These are phyloP conservation scores for Amaranthus hypochondriacus DNA, from an alignment of 148 eudicot genomes.

Conservation along the genomic window DNA sequence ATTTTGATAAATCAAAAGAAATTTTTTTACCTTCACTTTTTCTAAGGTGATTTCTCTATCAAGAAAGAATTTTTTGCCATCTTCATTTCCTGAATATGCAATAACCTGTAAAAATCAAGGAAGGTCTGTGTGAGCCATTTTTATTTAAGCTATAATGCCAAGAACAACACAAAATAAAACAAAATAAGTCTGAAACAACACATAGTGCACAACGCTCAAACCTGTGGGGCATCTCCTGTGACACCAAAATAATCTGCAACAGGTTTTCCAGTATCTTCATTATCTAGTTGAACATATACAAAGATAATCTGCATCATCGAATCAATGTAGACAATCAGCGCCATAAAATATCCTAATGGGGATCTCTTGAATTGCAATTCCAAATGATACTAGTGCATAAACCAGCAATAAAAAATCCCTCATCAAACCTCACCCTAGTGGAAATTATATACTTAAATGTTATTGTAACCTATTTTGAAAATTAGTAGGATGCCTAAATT, in stretches of 20 bases:
- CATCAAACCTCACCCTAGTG: neutral
- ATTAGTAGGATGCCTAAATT: too few relatives aligned
- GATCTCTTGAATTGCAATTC: neutral
- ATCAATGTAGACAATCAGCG: slow-evolving; percentile 3
- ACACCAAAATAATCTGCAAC: slow-evolving; percentile 89
- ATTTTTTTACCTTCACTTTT: slow-evolving; percentile 53
- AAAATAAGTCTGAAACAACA: neutral
- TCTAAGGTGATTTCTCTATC: slow-evolving; percentile 58
- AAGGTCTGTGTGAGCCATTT: neutral
- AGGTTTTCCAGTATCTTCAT: slow-evolving; percentile 85
- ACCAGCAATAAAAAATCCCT: neutral
- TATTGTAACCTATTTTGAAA: neutral
- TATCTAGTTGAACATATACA: slow-evolving; percentile 68
- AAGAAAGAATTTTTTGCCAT: slow-evolving; percentile 52
- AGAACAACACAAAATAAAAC: neutral
- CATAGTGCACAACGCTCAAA: slow-evolving; percentile 18
- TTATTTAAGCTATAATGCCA: neutral
- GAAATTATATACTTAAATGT: neutral
- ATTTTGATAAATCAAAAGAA: neutral
- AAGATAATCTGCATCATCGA: slow-evolving; percentile 58
- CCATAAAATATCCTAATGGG: neutral
- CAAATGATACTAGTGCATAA: neutral
- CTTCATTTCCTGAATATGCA: slow-evolving; percentile 70
- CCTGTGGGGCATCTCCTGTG: slow-evolving; percentile 63
- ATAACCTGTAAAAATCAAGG: slow-evolving; percentile 44